Evolutionary conservation across 2,329 filamentous ascomycete genomes (phyloP).

Genomic region (Talaromyces sp.): DNA sequence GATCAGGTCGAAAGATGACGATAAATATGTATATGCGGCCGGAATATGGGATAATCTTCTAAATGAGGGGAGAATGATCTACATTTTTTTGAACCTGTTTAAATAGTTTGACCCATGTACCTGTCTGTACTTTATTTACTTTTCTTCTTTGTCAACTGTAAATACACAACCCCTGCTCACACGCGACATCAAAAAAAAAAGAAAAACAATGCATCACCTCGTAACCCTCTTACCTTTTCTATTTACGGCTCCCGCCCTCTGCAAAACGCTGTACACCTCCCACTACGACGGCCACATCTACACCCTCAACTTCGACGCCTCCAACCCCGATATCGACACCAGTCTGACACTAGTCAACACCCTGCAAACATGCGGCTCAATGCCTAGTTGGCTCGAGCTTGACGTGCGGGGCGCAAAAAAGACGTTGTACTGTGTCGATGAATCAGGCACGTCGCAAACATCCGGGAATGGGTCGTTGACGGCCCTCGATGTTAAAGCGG

Average conservation of each 20-base stretch:
- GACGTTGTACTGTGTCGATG: constrained; percentile 36
- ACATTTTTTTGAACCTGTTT: background rate
- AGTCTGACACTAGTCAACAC: constrained; percentile 25
- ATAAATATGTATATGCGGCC: background rate
- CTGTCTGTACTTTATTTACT: background rate
- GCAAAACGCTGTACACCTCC: constrained; percentile 33
- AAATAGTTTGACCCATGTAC: background rate
- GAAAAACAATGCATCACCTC: background rate
- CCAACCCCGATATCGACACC: constrained; percentile 1
- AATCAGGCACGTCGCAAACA: constrained; percentile 26
- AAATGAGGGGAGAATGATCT: background rate
- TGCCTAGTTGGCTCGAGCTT: constrained; percentile 38
- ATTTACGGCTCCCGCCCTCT: background rate
- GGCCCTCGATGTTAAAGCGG: constrained; percentile 20
- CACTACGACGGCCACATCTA: constrained; percentile 39
- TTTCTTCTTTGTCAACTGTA: background rate
- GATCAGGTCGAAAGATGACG: background rate
- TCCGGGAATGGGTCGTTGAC: constrained; percentile 28
- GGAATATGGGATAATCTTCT: background rate
- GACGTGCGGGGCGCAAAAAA: constrained; percentile 19
- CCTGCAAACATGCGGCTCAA: constrained; percentile 31
- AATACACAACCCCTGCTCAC: background rate
- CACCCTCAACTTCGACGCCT: constrained; percentile 25
- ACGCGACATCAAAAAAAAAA: background rate
- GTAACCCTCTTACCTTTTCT: background rate